Evolutionary conservation across 306 rosid species (phyloP), one percentile per base, ranked within the genome.

Genomic region (Prunus campanulata): DNA sequence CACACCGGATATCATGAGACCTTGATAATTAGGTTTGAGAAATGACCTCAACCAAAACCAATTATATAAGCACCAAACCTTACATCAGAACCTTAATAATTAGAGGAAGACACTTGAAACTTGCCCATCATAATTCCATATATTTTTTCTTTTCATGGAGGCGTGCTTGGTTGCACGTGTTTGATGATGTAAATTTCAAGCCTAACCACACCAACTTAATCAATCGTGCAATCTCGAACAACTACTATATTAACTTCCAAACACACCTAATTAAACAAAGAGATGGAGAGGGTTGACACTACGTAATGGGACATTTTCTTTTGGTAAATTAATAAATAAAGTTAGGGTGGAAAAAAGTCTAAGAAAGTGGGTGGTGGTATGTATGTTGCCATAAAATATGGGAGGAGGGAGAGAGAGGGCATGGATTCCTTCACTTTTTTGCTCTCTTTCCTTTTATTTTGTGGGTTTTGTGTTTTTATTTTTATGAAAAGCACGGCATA

Each of bases 281-380:
- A 61, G 30, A 8, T 4, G n/a, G 10, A 42, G 71, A 72, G 75
- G 74, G 52, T 77, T 76, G 86, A 77, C 82, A 85, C 85, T 81
- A 59, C 79, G 16, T 66, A 88, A 77, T 80, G 71, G 83, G 51
- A 29, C 19, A 66, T 15, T 74, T 57, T 62, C 16, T 59, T 68
- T 74, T 77, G 52, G 72, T 74, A 66, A 63, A 47, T 69, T 77
- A 47, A 79, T 83, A 22, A 56, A 73, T 81, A 81, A 80, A 76
- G 80, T 2, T 55, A 49, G 81, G 68, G 78, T 71, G 88, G 81
- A 50, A 77, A 87, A 86, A 92, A 90, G 89, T 83, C 77, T 57
- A 79, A 83, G 83, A 79, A 84, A 88, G 97, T 90, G 91, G 92
- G 83, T 52, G 66, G 66, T 71, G 66, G 66, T 71, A 78, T 79